Evolutionary conservation across 495 filamentous ascomycete genomes (phyloP).

Genomic region (Annulohypoxylon bovei): DNA sequence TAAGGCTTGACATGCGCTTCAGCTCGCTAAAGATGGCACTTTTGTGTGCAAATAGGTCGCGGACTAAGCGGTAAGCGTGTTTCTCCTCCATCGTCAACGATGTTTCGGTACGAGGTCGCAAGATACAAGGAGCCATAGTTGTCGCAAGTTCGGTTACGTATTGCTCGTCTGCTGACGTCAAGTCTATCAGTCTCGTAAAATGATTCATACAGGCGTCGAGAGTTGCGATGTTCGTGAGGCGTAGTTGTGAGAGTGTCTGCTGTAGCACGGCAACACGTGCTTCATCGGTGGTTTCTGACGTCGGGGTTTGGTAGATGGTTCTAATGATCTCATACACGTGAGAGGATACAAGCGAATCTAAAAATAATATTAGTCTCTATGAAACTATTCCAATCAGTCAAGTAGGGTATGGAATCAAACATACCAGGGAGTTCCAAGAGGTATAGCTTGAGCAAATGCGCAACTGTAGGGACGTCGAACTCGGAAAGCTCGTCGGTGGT

Average conservation of each 20-base stretch:
- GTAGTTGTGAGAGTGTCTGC: constrained; percentile 92
- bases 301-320: constrained; percentile 90
- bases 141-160: constrained; percentile 82
- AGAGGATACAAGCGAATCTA: constrained; percentile 95
- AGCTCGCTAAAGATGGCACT: constrained; percentile 94
- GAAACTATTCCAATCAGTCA: neutral
- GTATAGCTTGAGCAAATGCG: constrained; percentile 93
- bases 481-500: constrained; percentile 78
- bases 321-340: constrained; percentile 99
- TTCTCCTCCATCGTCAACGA: constrained; percentile 95
- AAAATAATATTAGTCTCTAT: constrained; percentile 33
- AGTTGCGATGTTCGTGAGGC: constrained; percentile 96
- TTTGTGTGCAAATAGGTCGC: constrained; percentile 93
- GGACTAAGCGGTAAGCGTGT: constrained; percentile 89
- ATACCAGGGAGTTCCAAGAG: constrained; percentile 93
- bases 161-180: constrained; percentile 93
- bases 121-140: constrained; percentile 83
- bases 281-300: constrained; percentile 71
- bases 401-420: constrained; percentile 36
- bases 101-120: constrained; percentile 85
- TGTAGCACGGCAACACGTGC: constrained; percentile 91
- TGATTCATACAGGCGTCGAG: constrained; percentile 98
- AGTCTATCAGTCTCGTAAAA: constrained; percentile 94
- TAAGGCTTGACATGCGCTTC: constrained; percentile 83
- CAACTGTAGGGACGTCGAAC: constrained; percentile 93